phyloP scores from a whole-genome alignment of 768 basidiomycete genomes.

The Tricholoma sp. region DNA sequence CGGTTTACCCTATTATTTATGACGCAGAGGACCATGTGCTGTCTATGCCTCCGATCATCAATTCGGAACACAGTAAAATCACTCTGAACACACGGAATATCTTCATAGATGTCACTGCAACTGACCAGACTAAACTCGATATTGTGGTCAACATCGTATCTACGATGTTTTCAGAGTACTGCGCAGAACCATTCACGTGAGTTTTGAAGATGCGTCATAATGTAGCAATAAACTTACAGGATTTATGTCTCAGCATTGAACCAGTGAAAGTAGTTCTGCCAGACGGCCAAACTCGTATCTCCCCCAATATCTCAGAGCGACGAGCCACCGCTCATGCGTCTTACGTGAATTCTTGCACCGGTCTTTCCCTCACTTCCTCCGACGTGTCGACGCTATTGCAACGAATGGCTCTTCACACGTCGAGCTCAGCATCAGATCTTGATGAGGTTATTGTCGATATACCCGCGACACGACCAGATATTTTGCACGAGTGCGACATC shows the following conservation, averaged over 20 bases:
- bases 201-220: slow-evolving; percentile 21
- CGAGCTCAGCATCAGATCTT: slow-evolving; percentile 43
- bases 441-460: slow-evolving; percentile 76
- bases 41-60: slow-evolving; percentile 98
- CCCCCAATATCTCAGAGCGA: slow-evolving; percentile 76
- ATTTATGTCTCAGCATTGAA: slow-evolving; percentile 63
- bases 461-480: slow-evolving; percentile 96
- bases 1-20: slow-evolving; percentile 97
- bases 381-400: slow-evolving; percentile 71
- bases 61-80: slow-evolving; percentile 97
- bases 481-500: slow-evolving; percentile 96
- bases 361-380: slow-evolving; percentile 60
- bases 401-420: slow-evolving; percentile 74
- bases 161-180: slow-evolving; percentile 99
- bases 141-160: slow-evolving; percentile 94
- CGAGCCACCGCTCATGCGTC: slow-evolving; percentile 72
- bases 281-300: slow-evolving; percentile 69
- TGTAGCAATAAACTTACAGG: not conserved
- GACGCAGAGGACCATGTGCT: slow-evolving; percentile 83
- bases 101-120: slow-evolving; percentile 96
- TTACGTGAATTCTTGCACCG: slow-evolving; percentile 96
- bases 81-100: slow-evolving; percentile 89
- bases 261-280: slow-evolving; percentile 83
- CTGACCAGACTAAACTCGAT: slow-evolving; percentile 92
- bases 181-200: slow-evolving; percentile 86